Percentiles rank a stretch among this genome's conserved stretches.
Conservation (phyloP, 1,139 yeast species). For the Taphrina populina region DNA sequence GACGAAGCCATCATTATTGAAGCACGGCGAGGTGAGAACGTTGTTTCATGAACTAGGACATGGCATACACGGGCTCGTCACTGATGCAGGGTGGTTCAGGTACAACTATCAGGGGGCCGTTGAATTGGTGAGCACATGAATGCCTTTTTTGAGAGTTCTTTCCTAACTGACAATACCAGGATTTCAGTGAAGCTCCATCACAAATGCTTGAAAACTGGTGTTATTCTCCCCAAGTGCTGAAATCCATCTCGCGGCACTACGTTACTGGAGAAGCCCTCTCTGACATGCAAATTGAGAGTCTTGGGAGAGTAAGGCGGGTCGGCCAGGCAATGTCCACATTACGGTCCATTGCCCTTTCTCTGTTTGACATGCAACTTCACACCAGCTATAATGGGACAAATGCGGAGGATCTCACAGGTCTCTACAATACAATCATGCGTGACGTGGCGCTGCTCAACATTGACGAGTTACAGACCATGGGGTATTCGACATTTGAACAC, state of each 20-base stretch:
- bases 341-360: slow-evolving; percentile 74
- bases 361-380: slow-evolving; percentile 73
- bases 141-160: neutral
- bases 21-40: slow-evolving; percentile 76
- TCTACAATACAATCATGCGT: slow-evolving; percentile 51
- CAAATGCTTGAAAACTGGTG: slow-evolving; percentile 89
- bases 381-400: slow-evolving; percentile 50
- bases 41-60: slow-evolving; percentile 90
- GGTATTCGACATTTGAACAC: slow-evolving; percentile 78
- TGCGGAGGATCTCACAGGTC: slow-evolving; percentile 46
- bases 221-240: slow-evolving; percentile 67
- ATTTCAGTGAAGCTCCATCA: slow-evolving; percentile 87
- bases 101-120: slow-evolving; percentile 50
- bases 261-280: slow-evolving; percentile 57
- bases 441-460: slow-evolving; percentile 32
- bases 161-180: slow-evolving; percentile 58
- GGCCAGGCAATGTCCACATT: slow-evolving; percentile 68
- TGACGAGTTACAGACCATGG: slow-evolving; percentile 58
- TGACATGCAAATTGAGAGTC: slow-evolving; percentile 59
- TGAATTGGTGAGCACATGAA: neutral
- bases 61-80: slow-evolving; percentile 76
- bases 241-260: slow-evolving; percentile 64
- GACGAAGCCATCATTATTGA: slow-evolving; percentile 69
- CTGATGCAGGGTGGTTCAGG: slow-evolving; percentile 61
- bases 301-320: slow-evolving; percentile 68